These are phyloP conservation scores for Yamagishiella unicocca DNA, from an alignment of 139 green algal species.

Conservation along the genomic window DNA sequence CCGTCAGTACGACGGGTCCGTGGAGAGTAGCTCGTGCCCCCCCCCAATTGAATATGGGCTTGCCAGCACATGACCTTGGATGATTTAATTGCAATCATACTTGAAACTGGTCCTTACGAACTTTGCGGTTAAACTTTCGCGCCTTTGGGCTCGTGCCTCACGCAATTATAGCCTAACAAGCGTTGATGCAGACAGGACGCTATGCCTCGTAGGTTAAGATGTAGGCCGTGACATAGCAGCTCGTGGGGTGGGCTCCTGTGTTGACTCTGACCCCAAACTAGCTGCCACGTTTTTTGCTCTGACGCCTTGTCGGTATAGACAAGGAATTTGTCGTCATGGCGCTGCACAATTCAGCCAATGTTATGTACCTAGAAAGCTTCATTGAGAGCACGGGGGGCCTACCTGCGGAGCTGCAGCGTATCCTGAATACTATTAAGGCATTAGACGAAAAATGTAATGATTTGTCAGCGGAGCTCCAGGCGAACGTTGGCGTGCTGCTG, in stretches of 20 bases:
- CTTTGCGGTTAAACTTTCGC: background rate
- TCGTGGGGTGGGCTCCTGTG: background rate
- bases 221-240: background rate
- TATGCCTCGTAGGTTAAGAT: background rate
- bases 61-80: too few species aligned
- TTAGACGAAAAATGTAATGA: slow-evolving; percentile 76
- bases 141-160: too few species aligned
- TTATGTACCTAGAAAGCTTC: slow-evolving; percentile 83
- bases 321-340: too few species aligned
- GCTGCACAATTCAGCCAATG: slow-evolving; percentile 59
- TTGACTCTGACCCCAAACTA: background rate
- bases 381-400: slow-evolving; percentile 74
- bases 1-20: too few species aligned
- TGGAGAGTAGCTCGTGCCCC: too few species aligned
- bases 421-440: slow-evolving; percentile 82
- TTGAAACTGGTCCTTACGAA: too few species aligned
- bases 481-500: slow-evolving; percentile 52
- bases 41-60: too few species aligned
- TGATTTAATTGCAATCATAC: too few species aligned
- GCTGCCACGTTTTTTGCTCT: too few species aligned
- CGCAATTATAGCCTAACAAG: too few species aligned
- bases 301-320: too few species aligned
- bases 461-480: slow-evolving; percentile 57
- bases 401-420: slow-evolving; percentile 78
- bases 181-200: background rate